Percentiles rank a stretch among this genome's conserved stretches.
Conservation (phyloP, 352 stramenopile species). For the Globisporangium yorkense region DNA sequence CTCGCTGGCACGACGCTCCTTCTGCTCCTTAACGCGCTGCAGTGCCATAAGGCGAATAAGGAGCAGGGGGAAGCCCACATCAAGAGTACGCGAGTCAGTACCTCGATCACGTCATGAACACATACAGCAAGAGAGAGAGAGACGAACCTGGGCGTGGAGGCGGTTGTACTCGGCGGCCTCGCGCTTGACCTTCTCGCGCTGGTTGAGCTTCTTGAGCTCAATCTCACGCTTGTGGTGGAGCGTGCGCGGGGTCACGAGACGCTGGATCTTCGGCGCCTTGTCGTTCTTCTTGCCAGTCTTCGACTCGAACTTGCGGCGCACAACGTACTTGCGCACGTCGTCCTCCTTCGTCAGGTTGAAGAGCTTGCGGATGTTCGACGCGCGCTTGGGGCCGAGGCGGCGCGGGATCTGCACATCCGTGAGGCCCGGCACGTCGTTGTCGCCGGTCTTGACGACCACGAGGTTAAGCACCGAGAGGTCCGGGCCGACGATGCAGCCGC, state of each 20-base stretch:
- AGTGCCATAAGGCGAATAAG: constrained; percentile 93
- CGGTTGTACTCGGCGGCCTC: constrained; percentile 97
- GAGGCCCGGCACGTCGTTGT: constrained; percentile 94
- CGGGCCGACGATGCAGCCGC: constrained; percentile 98
- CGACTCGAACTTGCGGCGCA: constrained; percentile 97
- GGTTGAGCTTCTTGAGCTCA: constrained; percentile 75
- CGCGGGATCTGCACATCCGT: constrained; percentile 96
- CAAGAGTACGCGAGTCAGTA: constrained; percentile 38
- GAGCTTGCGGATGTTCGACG: constrained; percentile 99
- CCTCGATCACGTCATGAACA: not conserved
- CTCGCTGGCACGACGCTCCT: constrained; percentile 96
- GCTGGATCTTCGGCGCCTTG: constrained; percentile 99
- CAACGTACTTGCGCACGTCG: constrained; percentile 99
- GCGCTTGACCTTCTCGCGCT: constrained; percentile 89
- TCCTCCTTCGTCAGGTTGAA: constrained; percentile 99
- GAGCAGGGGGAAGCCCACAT: constrained; percentile 65
- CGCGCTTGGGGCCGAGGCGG: constrained; percentile 98
- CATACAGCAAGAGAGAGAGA: not conserved
- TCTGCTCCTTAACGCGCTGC: constrained; percentile 97
- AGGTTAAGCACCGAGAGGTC: constrained; percentile 99
- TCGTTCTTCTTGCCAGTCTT: constrained; percentile 98
- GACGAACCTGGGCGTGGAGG: constrained; percentile 90
- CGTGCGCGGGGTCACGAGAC: constrained; percentile 96
- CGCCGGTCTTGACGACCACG: constrained; percentile 97
- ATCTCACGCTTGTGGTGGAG: constrained; percentile 96